These are phyloP conservation scores for Tubosaeta brunneosetosa DNA, from an alignment of 768 basidiomycete species.

Conservation along the genomic window DNA sequence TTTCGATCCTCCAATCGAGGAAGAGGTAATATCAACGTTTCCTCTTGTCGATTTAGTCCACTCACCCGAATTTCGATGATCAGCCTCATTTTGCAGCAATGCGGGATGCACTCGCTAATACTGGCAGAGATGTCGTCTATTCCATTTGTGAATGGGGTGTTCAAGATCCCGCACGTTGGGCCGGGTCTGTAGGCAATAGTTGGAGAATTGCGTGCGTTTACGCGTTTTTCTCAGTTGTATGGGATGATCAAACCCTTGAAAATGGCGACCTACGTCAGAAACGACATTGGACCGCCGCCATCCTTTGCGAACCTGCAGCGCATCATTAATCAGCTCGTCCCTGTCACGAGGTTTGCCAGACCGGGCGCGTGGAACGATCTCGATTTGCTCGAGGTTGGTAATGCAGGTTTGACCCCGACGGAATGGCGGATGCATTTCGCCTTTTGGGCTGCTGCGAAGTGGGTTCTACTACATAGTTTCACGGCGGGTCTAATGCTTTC, in stretches of 20 bases:
- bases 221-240: neutral
- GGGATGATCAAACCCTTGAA: too few species aligned
- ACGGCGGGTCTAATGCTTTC: too few species aligned
- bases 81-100: constrained; percentile 4
- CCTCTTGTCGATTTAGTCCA: neutral
- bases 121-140: constrained; percentile 34
- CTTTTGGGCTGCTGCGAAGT: constrained; percentile 14
- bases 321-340: constrained; percentile 31
- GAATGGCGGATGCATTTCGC: constrained; percentile 12
- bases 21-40: constrained; percentile 2
- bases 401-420: constrained; percentile 34
- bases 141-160: constrained; percentile 51
- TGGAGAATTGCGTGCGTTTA: constrained; percentile 44
- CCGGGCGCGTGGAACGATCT: constrained; percentile 48
- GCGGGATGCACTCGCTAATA: constrained; percentile 7
- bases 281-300: constrained; percentile 10
- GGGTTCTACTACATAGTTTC: neutral
- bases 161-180: constrained; percentile 50
- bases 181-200: constrained; percentile 43
- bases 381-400: constrained; percentile 52
- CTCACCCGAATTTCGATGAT: neutral
- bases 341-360: constrained; percentile 45
- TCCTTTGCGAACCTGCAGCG: constrained; percentile 11
- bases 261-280: neutral
- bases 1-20: neutral